Base-by-base conservation (phyloP, 352 stramenopile genomes). In the Globisporangium echinulatum region DNA sequence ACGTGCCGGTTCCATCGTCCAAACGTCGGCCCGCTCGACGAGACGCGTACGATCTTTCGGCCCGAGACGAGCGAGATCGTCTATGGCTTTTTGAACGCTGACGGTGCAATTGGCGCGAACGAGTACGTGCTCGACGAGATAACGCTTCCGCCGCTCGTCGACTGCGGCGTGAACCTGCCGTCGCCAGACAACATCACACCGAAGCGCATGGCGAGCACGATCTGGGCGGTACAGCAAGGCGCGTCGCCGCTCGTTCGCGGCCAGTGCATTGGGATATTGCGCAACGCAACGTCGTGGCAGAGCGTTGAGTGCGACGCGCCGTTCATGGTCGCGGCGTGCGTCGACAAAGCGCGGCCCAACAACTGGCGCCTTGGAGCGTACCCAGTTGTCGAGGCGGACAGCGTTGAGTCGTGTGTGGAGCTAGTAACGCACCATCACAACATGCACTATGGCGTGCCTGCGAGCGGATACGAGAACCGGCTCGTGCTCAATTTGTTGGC, bases 51-150 rank as follows among this genome's bases (percentile, higher is more conserved):
- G 0, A 88, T 94, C 42, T 90, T 94, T 53, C 85, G 85, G 7
- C 85, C 85, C 9, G 69, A 92, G 71, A 92, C 82, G 25, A 94
- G 85, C 50, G 85, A 94, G 59, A 94, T 94, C 42, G 75, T 89
- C 60, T 92, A 92, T 33, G 85, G 70, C 0, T 89, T 92, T 56
- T 63, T 94, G 37, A 94, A 94, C 56, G 82, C 85, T 4, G 74
- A 85, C 58, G 85, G 85, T 9, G 70, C 90, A 43, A 53, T 94
- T 37, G 85, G 85, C 15, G 65, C 51, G 11, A 91, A 94, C 64
- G 67, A 77, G 46, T 69, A 88, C 58, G 56, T 94, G 47, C 58
- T 94, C 19, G 71, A 91, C 51, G 82, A 94, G 42, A 69, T 75
- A 37, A 72, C 75, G 38, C 67, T 94, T 47, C 85, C 85, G 13